Percentiles rank a stretch among this genome's conserved stretches.
Conservation (phyloP, 495 filamentous ascomycete genomes). For the Penicillium egyptiacum region DNA sequence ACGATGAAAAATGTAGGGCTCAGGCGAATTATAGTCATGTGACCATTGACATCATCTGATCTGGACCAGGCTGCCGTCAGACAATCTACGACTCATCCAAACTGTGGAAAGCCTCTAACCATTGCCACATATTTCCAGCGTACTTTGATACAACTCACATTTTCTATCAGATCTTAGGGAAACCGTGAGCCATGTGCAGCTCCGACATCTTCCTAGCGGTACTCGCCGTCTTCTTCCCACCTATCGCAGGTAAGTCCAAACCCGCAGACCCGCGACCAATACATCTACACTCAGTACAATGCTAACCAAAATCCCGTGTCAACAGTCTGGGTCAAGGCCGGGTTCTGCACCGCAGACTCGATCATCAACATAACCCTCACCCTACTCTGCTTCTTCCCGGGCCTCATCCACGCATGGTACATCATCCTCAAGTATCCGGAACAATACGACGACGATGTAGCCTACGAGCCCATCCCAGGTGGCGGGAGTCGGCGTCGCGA, state of each 20-base stretch:
- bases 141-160: slow-evolving; percentile 3
- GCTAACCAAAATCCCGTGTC: slow-evolving; percentile 4
- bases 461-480: slow-evolving; percentile 60
- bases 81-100: slow-evolving; percentile 4
- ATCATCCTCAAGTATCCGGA: slow-evolving; percentile 93
- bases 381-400: slow-evolving; percentile 84
- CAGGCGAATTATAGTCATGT: neutral
- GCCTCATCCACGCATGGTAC: slow-evolving; percentile 95
- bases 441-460: slow-evolving; percentile 51
- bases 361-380: slow-evolving; percentile 94
- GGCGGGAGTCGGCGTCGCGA: slow-evolving; percentile 49
- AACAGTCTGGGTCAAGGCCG: slow-evolving; percentile 91
- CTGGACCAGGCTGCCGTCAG: slow-evolving; percentile 7
- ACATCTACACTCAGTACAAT: neutral
- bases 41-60: slow-evolving; percentile 14
- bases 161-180: slow-evolving; percentile 1
- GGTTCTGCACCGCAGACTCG: slow-evolving; percentile 89
- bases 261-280: slow-evolving; percentile 7
- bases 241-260: slow-evolving; percentile 74
- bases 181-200: slow-evolving; percentile 55
- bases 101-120: neutral
- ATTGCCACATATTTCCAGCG: neutral
- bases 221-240: slow-evolving; percentile 90
- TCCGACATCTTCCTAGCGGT: slow-evolving; percentile 87
- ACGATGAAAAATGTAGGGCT: neutral